Percentiles rank a stretch among this genome's conserved stretches.
phyloP scores from a whole-genome alignment of 352 stramenopile genomes.

The Phytophthora vignae region DNA sequence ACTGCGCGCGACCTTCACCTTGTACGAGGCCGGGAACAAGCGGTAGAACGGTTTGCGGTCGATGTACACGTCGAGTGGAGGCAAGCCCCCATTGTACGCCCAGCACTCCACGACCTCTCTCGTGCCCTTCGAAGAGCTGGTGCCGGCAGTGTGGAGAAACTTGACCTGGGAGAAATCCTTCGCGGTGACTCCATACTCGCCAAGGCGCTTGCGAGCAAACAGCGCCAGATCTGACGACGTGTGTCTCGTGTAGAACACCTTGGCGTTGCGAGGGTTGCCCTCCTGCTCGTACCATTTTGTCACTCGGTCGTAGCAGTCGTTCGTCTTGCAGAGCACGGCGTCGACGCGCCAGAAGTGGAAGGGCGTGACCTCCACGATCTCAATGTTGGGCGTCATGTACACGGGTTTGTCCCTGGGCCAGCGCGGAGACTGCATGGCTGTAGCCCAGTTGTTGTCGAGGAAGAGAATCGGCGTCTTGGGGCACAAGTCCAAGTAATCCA shows the following conservation, averaged over 20 bases:
- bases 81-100: conserved; percentile 47
- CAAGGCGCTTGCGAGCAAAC: conserved; percentile 31
- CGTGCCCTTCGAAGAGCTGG: conserved; percentile 65
- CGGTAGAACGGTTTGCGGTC: conserved; percentile 29
- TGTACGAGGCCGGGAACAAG: conserved; percentile 34
- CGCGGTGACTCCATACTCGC: conserved; percentile 22
- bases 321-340: conserved; percentile 72
- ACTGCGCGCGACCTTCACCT: conserved; percentile 29
- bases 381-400: conserved; percentile 60
- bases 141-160: conserved; percentile 64
- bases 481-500: conserved; percentile 70
- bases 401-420: conserved; percentile 55
- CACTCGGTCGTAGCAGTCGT: conserved; percentile 57
- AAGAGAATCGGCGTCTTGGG: conserved; percentile 59
- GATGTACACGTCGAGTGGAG: conserved; percentile 53
- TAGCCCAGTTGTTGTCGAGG: conserved; percentile 66
- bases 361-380: conserved; percentile 61
- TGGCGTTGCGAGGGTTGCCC: conserved; percentile 44
- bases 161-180: conserved; percentile 54
- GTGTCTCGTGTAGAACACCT: conserved; percentile 66
- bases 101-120: conserved; percentile 65
- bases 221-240: conserved; percentile 49
- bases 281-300: conserved; percentile 59
- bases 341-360: conserved; percentile 60
- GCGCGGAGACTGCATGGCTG: conserved; percentile 6